phyloP scores from a whole-genome alignment of 129 eudicot species.

The Artemisia tridentata region DNA sequence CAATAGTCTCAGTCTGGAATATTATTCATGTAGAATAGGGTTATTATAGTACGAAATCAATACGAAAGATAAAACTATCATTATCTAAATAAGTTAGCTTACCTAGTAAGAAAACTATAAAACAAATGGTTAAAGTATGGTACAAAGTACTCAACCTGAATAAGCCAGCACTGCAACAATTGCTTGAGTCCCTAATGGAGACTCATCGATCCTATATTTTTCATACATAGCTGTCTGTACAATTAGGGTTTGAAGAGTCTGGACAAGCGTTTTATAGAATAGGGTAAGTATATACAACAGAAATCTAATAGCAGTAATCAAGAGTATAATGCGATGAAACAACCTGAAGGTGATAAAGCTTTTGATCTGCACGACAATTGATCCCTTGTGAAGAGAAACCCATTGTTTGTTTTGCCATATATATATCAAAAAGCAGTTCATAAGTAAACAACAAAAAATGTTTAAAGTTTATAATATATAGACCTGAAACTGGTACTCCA shows the following conservation, averaged over 20 bases:
- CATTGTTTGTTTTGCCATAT: conserved; percentile 99
- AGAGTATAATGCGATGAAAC: conserved; percentile 13
- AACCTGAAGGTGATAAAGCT: conserved; percentile 96
- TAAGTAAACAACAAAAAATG: neutral
- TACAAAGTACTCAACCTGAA: conserved; percentile 57
- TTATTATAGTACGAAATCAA: neutral
- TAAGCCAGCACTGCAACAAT: conserved; percentile 97
- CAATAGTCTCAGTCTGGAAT: conserved; percentile 84
- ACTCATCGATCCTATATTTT: conserved; percentile 77
- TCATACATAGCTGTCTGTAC: conserved; percentile 82
- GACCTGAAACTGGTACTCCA: conserved; percentile 99
- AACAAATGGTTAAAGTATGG: neutral
- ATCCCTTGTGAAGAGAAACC: conserved; percentile 86
- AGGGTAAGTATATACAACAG: neutral
- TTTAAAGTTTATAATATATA: conserved; percentile 2
- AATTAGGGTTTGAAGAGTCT: conserved; percentile 97
- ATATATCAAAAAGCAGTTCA: conserved; percentile 19
- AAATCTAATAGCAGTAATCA: neutral
- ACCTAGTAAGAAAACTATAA: conserved; percentile 56
- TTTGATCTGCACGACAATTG: conserved; percentile 88
- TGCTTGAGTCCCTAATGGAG: conserved; percentile 91
- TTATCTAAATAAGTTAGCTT: neutral
- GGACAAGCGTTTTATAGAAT: conserved; percentile 25
- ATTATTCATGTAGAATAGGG: neutral
- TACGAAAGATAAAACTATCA: neutral